Conservation (phyloP, 768 basidiomycete species). For the Lactarius trivialis region DNA sequence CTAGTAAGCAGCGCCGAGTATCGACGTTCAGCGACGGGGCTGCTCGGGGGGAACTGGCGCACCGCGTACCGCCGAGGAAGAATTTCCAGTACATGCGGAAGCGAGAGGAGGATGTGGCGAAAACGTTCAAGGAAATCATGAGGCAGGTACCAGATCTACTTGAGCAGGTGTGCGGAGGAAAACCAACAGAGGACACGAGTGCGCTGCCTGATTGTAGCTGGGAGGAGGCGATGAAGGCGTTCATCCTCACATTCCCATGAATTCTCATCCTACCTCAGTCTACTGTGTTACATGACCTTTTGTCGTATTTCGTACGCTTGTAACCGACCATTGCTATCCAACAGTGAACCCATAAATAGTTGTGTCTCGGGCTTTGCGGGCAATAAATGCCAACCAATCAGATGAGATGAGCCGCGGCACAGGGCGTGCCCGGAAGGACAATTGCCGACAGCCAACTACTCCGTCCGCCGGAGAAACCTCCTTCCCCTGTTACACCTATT, state of each 20-base stretch:
- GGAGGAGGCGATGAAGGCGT: constrained; percentile 53
- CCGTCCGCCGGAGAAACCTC: neutral
- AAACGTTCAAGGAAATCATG: constrained; percentile 32
- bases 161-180: constrained; percentile 39
- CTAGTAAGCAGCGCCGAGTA: constrained; percentile 8
- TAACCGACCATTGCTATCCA: constrained; percentile 6
- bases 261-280: neutral
- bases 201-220: constrained; percentile 50
- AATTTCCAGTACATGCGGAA: constrained; percentile 15
- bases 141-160: constrained; percentile 29
- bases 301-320: neutral
- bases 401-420: neutral
- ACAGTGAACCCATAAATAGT: neutral
- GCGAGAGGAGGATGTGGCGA: constrained; percentile 25
- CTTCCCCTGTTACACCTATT: neutral
- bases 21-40: constrained; percentile 17
- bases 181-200: constrained; percentile 28
- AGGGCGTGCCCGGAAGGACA: neutral
- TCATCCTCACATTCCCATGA: constrained; percentile 60
- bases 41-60: neutral
- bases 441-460: neutral
- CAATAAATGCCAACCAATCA: neutral
- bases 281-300: neutral
- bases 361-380: neutral
- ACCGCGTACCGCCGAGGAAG: neutral